Conservation (phyloP, 805 yeast species). For the Wickerhamiella dianesei region DNA sequence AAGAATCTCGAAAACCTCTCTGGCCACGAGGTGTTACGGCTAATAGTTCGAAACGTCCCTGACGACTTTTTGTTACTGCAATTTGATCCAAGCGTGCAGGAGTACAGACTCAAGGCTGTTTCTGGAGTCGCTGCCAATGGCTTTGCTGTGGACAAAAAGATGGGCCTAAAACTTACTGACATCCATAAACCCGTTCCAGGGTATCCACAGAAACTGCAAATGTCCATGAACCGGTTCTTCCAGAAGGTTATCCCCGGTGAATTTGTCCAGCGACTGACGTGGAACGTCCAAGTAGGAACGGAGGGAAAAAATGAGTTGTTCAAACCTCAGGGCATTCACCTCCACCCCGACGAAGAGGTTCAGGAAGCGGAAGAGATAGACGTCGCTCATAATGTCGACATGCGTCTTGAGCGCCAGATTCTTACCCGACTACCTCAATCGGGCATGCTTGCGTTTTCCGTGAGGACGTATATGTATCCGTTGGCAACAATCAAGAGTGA, state of each 20-base stretch:
- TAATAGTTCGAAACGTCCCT: conserved; percentile 30
- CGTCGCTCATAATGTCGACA: conserved; percentile 31
- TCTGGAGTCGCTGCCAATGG: conserved; percentile 59
- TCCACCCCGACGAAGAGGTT: conserved; percentile 2
- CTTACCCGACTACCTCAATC: conserved; percentile 40
- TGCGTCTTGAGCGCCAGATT: conserved; percentile 48
- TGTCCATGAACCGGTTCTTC: conserved; percentile 59
- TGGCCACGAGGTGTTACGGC: conserved; percentile 3
- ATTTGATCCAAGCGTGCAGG: conserved; percentile 27
- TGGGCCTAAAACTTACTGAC: conserved; percentile 40
- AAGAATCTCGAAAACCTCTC: conserved; percentile 1
- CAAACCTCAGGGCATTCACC: conserved; percentile 7
- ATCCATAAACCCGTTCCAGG: conserved; percentile 67
- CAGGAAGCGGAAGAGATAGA: conserved; percentile 25
- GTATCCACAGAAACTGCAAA: conserved; percentile 40
- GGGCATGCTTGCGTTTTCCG: conserved; percentile 35
- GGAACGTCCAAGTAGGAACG: conserved; percentile 42
- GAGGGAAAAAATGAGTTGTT: conserved; percentile 6
- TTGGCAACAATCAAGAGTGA: conserved; percentile 34
- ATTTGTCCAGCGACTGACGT: conserved; percentile 50
- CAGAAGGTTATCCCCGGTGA: conserved; percentile 39
- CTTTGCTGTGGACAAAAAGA: conserved; percentile 46
- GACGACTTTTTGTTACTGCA: conserved; percentile 52
- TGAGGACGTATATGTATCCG: conserved; percentile 47
- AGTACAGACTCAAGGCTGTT: conserved; percentile 42